Evolutionary conservation across 164 flowering plant species (phyloP).

Genomic region (Sextonia rubra): DNA sequence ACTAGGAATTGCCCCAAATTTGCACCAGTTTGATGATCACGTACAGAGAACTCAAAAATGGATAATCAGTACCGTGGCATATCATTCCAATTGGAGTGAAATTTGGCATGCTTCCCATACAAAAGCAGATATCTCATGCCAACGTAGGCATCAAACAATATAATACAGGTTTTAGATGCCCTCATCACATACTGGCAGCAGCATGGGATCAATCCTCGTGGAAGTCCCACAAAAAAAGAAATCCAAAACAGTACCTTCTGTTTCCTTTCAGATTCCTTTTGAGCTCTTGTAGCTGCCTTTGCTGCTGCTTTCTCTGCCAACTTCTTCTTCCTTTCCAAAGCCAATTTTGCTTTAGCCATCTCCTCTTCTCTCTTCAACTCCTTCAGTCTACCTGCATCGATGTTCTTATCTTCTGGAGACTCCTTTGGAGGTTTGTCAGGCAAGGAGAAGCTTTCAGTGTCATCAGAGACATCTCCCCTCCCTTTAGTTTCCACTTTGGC

Average conservation of each 20-base stretch:
- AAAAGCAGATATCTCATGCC: too few relatives aligned
- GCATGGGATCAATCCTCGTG: neutral
- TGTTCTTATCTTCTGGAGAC: constrained; percentile 17
- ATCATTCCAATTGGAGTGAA: too few relatives aligned
- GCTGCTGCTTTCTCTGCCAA: constrained; percentile 40
- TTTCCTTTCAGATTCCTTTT: constrained; percentile 93
- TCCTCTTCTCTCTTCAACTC: constrained; percentile 83
- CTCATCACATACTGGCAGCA: too few relatives aligned
- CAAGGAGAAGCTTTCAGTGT: constrained; percentile 21
- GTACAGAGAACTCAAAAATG: too few relatives aligned
- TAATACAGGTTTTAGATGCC: neutral
- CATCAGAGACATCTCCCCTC: constrained; percentile 30
- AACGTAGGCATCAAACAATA: neutral
- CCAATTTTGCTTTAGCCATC: constrained; percentile 71
- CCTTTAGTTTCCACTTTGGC: constrained; percentile 16
- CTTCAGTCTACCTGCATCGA: constrained; percentile 61
- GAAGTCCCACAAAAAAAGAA: neutral
- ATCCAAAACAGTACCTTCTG: constrained; percentile 43
- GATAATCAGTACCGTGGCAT: too few relatives aligned
- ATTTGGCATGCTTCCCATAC: too few relatives aligned
- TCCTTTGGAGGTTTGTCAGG: constrained; percentile 33
- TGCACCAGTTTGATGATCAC: too few relatives aligned
- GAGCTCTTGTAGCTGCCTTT: constrained; percentile 75
- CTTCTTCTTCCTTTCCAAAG: constrained; percentile 51
- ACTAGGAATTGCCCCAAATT: too few relatives aligned